These are phyloP conservation scores for Leccinum griseonigrum DNA, from an alignment of 1,284 basidiomycete species.

Conservation along the genomic window DNA sequence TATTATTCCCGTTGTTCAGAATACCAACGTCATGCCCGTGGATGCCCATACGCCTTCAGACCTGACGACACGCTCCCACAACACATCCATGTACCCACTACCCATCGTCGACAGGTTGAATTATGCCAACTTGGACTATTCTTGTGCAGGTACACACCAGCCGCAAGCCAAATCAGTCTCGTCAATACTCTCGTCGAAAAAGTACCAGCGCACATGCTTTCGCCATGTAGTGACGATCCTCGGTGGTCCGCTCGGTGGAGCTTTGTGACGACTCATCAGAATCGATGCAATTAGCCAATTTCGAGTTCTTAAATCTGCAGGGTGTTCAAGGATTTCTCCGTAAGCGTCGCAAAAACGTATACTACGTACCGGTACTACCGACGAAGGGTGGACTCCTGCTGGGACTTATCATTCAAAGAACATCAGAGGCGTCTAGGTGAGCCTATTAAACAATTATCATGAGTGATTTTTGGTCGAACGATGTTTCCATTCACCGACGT, in stretches of 20 bases:
- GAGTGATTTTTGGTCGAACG: neutral
- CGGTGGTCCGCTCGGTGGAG: constrained; percentile 90
- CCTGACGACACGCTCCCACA: constrained; percentile 40
- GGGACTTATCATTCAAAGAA: constrained; percentile 88
- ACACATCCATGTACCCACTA: constrained; percentile 50
- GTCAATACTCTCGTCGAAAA: constrained; percentile 85
- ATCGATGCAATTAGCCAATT: constrained; percentile 96
- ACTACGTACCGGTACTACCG: constrained; percentile 41
- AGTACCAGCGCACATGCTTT: constrained; percentile 94
- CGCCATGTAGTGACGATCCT: constrained; percentile 66
- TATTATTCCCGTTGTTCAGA: constrained; percentile 7
- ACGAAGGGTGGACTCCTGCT: constrained; percentile 68
- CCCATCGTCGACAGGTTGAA: constrained; percentile 84
- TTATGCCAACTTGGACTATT: constrained; percentile 92
- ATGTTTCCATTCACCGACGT: constrained; percentile 63
- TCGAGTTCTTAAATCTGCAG: constrained; percentile 92
- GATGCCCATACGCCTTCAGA: constrained; percentile 10
- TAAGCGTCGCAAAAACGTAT: constrained; percentile 81
- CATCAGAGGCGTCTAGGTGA: constrained; percentile 87
- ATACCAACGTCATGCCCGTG: constrained; percentile 3
- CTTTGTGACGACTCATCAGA: constrained; percentile 91
- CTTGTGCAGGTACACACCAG: constrained; percentile 84
- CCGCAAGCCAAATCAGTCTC: constrained; percentile 86
- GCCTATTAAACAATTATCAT: constrained; percentile 21
- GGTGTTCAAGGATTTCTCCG: constrained; percentile 89